A percentile compares a stretch with the other conserved stretches of the same genome.
Conservation (phyloP, 2,329 filamentous ascomycete species). For the Talaromyces sp. region DNA sequence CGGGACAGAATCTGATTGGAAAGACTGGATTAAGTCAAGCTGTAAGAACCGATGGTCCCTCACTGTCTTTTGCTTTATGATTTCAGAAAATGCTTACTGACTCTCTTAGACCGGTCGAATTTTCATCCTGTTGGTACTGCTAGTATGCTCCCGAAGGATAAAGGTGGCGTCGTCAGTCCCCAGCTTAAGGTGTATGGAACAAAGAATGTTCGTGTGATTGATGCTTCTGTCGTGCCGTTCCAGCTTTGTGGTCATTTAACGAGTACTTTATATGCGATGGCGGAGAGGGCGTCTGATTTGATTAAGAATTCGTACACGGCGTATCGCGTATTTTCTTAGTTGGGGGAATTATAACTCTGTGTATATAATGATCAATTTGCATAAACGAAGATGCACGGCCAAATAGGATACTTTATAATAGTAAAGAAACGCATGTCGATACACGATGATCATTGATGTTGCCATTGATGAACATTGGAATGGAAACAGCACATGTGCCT, state of each 20-base stretch:
- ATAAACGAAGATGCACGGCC: not conserved
- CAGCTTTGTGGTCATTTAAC: constrained; percentile 34
- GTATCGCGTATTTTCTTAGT: not conserved
- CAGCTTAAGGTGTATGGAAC: constrained; percentile 38
- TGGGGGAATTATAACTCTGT: not conserved
- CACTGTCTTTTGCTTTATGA: not conserved
- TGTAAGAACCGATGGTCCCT: constrained; percentile 21
- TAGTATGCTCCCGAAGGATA: constrained; percentile 36
- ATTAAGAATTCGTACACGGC: constrained; percentile 29
- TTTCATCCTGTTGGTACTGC: constrained; percentile 37
- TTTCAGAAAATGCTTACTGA: not conserved
- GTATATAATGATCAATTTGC: not conserved
- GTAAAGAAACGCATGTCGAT: too few relatives aligned
- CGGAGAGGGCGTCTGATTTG: constrained; percentile 34
- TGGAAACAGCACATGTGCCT: too few relatives aligned
- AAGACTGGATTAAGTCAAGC: constrained; percentile 25
- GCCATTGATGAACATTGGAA: too few relatives aligned
- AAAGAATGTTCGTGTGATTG: constrained; percentile 36
- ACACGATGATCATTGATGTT: too few relatives aligned
- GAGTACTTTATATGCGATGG: constrained; percentile 36
- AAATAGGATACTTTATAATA: not conserved
- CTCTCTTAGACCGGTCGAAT: constrained; percentile 27
- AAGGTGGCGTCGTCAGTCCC: constrained; percentile 37
- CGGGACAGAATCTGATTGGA: constrained; percentile 25
- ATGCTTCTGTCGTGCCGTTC: constrained; percentile 37